These are phyloP conservation scores for Martensiomyces pterosporus DNA, from an alignment of 192 early-diverging fungal species.

Conservation along the genomic window DNA sequence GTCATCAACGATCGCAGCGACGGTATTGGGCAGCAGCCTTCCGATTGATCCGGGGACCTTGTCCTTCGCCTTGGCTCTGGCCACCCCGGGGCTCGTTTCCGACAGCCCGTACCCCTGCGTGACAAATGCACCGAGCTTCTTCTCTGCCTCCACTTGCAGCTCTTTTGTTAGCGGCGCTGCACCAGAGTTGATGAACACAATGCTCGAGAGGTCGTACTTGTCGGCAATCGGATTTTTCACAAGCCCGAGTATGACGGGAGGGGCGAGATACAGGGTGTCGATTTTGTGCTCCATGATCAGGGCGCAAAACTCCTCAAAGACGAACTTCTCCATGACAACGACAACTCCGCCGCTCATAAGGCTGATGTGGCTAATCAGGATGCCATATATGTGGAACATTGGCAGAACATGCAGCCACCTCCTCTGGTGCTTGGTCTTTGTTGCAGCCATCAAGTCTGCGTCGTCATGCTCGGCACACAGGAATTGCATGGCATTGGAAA, in stretches of 20 bases:
- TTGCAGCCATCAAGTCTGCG: slow-evolving; percentile 10
- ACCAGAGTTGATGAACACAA: slow-evolving; percentile 62
- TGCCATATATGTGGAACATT: slow-evolving; percentile 71
- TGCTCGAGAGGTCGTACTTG: slow-evolving; percentile 69
- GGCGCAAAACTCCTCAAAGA: slow-evolving; percentile 57
- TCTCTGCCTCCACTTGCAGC: slow-evolving; percentile 53
- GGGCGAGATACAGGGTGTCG: slow-evolving; percentile 61
- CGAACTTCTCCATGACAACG: slow-evolving; percentile 77
- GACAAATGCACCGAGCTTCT: slow-evolving; percentile 44
- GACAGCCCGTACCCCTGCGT: slow-evolving; percentile 69
- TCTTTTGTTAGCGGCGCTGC: slow-evolving; percentile 79
- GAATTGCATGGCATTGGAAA: slow-evolving; percentile 67
- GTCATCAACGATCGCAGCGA: slow-evolving; percentile 70
- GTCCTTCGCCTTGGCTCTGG: slow-evolving; percentile 18
- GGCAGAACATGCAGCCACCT: slow-evolving; percentile 56
- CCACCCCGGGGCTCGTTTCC: slow-evolving; percentile 49
- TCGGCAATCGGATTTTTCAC: slow-evolving; percentile 69
- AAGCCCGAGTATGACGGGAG: slow-evolving; percentile 64
- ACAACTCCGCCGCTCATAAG: slow-evolving; percentile 52
- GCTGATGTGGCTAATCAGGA: slow-evolving; percentile 48
- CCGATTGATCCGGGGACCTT: slow-evolving; percentile 60
- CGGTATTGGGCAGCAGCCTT: slow-evolving; percentile 63
- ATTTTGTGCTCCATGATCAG: slow-evolving; percentile 70
- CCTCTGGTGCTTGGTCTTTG: slow-evolving; percentile 14
- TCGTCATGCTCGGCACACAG: slow-evolving; percentile 39